phyloP scores from a whole-genome alignment of 441 rosid genomes.

The Sinapis alba region DNA sequence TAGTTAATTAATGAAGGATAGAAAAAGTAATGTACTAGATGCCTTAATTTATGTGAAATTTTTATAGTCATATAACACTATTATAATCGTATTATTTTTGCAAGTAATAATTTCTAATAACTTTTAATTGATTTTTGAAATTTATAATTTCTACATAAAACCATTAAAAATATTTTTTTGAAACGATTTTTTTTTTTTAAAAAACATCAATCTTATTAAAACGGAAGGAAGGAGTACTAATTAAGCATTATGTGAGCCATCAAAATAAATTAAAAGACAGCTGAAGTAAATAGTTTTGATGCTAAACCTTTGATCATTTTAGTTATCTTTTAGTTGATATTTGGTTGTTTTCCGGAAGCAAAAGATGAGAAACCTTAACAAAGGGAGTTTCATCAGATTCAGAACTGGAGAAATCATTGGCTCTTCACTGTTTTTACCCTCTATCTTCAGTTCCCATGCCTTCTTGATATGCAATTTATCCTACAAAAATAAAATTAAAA shows the following conservation, averaged over 20 bases:
- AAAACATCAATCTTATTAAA: no score
- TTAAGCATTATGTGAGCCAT: not conserved
- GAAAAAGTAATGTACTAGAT: no score
- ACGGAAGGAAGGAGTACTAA: no score
- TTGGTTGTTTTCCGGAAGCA: constrained; percentile 39
- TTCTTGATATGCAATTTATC: constrained; percentile 27
- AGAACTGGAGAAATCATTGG: constrained; percentile 22
- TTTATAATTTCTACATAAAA: no score
- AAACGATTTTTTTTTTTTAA: no score
- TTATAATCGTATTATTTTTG: no score
- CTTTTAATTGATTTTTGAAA: no score
- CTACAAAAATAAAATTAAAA: not conserved
- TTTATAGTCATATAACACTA: no score
- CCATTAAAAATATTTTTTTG: no score
- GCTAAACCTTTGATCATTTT: constrained; percentile 21
- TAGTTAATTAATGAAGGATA: no score
- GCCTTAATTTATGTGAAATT: no score
- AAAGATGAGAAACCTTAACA: constrained; percentile 35
- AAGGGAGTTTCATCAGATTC: constrained; percentile 40
- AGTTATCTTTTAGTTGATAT: constrained; percentile 33
- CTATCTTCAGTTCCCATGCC: constrained; percentile 39
- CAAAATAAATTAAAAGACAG: not conserved
- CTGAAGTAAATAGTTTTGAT: not conserved
- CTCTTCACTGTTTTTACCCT: constrained; percentile 27
- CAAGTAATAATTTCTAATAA: no score